Conservation (phyloP, 495 filamentous ascomycete genomes). For the Trichoderma orchidacearum region DNA sequence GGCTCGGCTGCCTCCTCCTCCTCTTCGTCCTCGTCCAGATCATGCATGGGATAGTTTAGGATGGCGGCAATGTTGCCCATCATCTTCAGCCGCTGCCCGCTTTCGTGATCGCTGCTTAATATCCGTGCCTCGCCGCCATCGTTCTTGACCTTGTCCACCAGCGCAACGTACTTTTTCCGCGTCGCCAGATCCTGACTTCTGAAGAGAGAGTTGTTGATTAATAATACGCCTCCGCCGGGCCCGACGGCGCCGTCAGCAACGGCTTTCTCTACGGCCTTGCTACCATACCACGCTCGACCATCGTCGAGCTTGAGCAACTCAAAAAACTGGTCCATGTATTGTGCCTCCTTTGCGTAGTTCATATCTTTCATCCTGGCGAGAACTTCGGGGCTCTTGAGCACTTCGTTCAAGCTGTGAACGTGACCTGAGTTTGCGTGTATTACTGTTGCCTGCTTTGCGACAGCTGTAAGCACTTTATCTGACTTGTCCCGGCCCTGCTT, state of each 20-base stretch:
- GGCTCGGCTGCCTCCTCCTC: conserved; percentile 27
- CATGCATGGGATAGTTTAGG: conserved; percentile 72
- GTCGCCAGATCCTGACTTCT: conserved; percentile 67
- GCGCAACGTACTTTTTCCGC: conserved; percentile 65
- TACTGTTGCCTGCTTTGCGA: conserved; percentile 53
- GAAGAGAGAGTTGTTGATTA: conserved; percentile 80
- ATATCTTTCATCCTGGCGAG: conserved; percentile 64
- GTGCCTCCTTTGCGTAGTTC: conserved; percentile 74
- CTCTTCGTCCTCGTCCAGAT: conserved; percentile 56
- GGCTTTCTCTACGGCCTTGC: conserved; percentile 70
- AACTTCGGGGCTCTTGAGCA: conserved; percentile 67
- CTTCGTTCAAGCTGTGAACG: conserved; percentile 72
- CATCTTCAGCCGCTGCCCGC: conserved; percentile 72
- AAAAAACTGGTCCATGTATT: conserved; percentile 76
- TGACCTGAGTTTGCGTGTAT: conserved; percentile 79
- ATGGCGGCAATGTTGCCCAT: conserved; percentile 84
- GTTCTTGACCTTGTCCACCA: conserved; percentile 86
- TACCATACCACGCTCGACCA: conserved; percentile 83
- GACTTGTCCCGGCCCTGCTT: conserved; percentile 51
- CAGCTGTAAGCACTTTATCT: conserved; percentile 43
- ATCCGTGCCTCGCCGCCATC: conserved; percentile 80
- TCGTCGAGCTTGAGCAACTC: conserved; percentile 72
- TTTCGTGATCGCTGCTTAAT: conserved; percentile 87
- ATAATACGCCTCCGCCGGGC: conserved; percentile 64
- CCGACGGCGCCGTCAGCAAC: conserved; percentile 84